These are phyloP conservation scores for Trichopus zeylanicus DNA, from an alignment of 116 monocot species.

Conservation along the genomic window DNA sequence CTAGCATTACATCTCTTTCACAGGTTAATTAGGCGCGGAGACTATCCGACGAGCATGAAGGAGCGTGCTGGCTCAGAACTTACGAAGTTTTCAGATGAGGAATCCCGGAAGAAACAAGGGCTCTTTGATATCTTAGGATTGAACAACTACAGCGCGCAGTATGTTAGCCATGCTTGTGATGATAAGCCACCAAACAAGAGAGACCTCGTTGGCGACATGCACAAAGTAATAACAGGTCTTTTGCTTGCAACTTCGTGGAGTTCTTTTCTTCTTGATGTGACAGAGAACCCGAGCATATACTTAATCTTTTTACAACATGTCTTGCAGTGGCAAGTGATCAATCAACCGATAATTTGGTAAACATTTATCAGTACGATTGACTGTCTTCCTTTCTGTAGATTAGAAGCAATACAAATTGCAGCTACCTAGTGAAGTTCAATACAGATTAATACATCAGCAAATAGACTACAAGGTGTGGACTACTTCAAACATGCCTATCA, in stretches of 20 bases:
- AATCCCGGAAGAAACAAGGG: slow-evolving; percentile 20
- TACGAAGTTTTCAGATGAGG: slow-evolving; percentile 20
- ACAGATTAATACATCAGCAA: background rate
- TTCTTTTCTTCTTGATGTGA: background rate
- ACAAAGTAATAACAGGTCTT: slow-evolving; percentile 13
- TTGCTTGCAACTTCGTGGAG: background rate
- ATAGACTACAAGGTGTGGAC: slow-evolving; percentile 25
- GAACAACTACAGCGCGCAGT: slow-evolving; percentile 25
- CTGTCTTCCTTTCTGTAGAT: too few species aligned
- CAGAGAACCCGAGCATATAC: slow-evolving; percentile 2
- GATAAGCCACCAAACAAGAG: slow-evolving; percentile 1
- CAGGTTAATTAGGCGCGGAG: slow-evolving; percentile 20
- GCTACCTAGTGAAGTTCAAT: too few species aligned
- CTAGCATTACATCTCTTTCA: slow-evolving; percentile 5
- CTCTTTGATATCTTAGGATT: slow-evolving; percentile 40
- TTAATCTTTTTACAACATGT: background rate
- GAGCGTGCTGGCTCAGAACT: slow-evolving; percentile 25
- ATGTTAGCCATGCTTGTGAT: slow-evolving; percentile 11
- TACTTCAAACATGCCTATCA: slow-evolving; percentile 33
- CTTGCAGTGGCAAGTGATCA: too few species aligned
- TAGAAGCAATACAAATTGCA: too few species aligned
- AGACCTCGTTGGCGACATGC: slow-evolving; percentile 21
- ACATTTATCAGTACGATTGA: too few species aligned
- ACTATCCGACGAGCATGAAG: slow-evolving; percentile 41
- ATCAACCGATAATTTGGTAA: too few species aligned